Base-by-base conservation (phyloP, 257 asterid genomes). In the Schizonepeta tenuifolia region DNA sequence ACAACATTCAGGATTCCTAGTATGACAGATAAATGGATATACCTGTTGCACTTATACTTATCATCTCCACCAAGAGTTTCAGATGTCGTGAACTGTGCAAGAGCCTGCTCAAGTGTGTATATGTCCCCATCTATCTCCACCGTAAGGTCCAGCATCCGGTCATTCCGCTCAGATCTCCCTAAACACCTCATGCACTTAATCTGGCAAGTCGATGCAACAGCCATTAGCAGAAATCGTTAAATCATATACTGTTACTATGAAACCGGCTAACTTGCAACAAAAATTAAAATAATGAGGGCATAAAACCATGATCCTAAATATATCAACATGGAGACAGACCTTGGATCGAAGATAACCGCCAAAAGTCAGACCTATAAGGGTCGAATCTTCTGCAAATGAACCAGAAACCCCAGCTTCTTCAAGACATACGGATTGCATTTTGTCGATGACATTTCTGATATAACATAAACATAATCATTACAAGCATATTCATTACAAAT, bases 321-420 rank as follows among this genome's bases (percentile, higher is more conserved):
- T 26, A 66, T 58, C 58, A 67, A 73, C 58, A 71, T 28, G 55
- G 67, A 63, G 63, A 70, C 76, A 33, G 65, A 87, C 93, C 88
- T 85, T 87, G 31, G 90, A 87, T 78, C 80, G 86, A 67, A 87
- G 81, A 76, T 85, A 87, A 65, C 93, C 93, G 5, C 93, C 88
- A 78, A 87, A 87, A 51, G 88, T 83, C 57, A 83, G 85, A 50
- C 87, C 93, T 40, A 87, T 63, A 28, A 87, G 87, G 40, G 88
- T 87, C n/a, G 90, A 77, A 63, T 83, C 88, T 76, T 87, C 93
- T 7, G 84, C 82, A 20, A 69, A 67, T 41, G 85, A 58, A 17
- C 86, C 85, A 70, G 80, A 73, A 59, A 74, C 73, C 66, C 81
- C 87, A 80, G 89, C 83, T 82, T 83, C 87, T 75, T 86, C 88